Percentiles rank a stretch among this genome's conserved stretches.
phyloP scores from a whole-genome alignment of 163 green algal species.

The Chloroidium sp. region DNA sequence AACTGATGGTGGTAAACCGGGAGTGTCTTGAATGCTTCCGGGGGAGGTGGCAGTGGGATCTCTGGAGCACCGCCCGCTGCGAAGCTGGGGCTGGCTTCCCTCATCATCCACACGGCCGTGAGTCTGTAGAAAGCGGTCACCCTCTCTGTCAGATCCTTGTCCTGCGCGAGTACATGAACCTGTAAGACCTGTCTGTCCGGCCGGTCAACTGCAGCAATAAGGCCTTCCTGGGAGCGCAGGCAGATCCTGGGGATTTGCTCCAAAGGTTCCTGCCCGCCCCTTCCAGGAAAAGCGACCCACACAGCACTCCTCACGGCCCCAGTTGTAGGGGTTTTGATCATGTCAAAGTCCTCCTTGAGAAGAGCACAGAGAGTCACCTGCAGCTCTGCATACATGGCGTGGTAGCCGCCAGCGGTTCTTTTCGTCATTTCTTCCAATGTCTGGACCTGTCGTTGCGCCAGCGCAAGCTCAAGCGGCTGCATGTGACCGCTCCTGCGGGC shows the following conservation, averaged over 20 bases:
- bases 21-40: conserved; percentile 40
- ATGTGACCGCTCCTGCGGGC: too few species aligned
- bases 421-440: too few species aligned
- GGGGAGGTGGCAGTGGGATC: conserved; percentile 52
- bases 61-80: conserved; percentile 14
- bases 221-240: too few species aligned
- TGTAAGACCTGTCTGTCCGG: background rate
- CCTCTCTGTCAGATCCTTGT: conserved; percentile 32
- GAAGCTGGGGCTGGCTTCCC: conserved; percentile 30
- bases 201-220: background rate
- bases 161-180: conserved; percentile 15
- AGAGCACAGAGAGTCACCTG: too few species aligned
- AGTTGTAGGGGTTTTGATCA: too few species aligned
- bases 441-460: too few species aligned
- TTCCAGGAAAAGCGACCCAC: background rate
- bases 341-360: too few species aligned
- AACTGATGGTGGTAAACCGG: conserved; percentile 23
- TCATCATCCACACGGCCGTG: conserved; percentile 55
- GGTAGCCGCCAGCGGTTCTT: too few species aligned
- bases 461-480: too few species aligned
- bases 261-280: too few species aligned
- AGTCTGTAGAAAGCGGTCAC: conserved; percentile 57
- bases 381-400: too few species aligned
- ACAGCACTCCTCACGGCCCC: background rate
- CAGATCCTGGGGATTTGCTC: too few species aligned